Conservation (phyloP, 169 alveolate genomes). For the Eimeria nieschulzi region DNA sequence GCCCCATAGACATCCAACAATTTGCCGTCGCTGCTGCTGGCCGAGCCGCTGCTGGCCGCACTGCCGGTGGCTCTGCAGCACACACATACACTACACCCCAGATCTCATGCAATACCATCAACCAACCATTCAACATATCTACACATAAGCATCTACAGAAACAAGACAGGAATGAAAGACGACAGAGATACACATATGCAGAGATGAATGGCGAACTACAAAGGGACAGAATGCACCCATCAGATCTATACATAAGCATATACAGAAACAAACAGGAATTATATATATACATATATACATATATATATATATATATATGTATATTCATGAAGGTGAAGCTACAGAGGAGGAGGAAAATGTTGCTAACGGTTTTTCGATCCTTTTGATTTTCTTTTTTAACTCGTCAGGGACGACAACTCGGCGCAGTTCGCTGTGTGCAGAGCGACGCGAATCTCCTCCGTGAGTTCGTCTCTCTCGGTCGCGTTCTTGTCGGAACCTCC, state of each 20-base stretch:
- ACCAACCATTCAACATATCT: too few species aligned
- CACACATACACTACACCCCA: not conserved
- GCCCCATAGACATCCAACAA: not conserved
- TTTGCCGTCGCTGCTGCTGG: constrained; percentile 17
- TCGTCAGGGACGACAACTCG: not conserved
- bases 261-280: too few species aligned
- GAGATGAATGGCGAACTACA: too few species aligned
- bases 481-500: constrained; percentile 28
- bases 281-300: too few species aligned
- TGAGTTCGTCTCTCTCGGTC: constrained; percentile 14
- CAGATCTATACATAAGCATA: too few species aligned
- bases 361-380: not conserved
- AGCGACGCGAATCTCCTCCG: constrained; percentile 1
- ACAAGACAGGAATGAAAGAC: too few species aligned
- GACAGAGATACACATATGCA: too few species aligned
- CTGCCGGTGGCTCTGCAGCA: not conserved
- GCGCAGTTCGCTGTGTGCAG: not conserved
- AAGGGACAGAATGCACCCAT: too few species aligned
- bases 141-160: too few species aligned
- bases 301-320: too few species aligned
- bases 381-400: not conserved
- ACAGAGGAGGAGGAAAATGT: not conserved
- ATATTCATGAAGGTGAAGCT: too few species aligned
- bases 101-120: too few species aligned
- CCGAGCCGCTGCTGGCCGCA: not conserved